Conservation (phyloP, 2,329 filamentous ascomycete species). For the Sporothrix brasiliensis region DNA sequence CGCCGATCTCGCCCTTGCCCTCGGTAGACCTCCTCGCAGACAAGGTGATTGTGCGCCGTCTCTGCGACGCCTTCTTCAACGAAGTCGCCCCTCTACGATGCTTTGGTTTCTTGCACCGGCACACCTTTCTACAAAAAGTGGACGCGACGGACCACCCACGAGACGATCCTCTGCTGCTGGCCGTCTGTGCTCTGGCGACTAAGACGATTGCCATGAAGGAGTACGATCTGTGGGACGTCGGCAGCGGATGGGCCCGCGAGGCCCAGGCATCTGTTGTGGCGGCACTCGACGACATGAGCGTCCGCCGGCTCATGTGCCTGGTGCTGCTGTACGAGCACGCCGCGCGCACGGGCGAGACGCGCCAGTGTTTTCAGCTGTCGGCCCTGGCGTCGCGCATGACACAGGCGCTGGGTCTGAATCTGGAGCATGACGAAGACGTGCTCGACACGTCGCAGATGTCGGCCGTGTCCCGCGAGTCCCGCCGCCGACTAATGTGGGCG, state of each 20-base stretch:
- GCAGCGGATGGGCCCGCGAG: constrained; percentile 15
- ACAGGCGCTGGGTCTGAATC: constrained; percentile 27
- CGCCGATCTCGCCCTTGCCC: not conserved
- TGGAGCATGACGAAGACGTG: constrained; percentile 28
- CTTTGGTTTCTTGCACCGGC: constrained; percentile 7
- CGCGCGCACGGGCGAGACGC: constrained; percentile 15
- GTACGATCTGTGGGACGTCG: constrained; percentile 7
- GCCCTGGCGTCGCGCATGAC: constrained; percentile 24
- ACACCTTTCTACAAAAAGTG: constrained; percentile 12
- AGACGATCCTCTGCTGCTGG: not conserved
- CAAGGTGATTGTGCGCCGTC: not conserved
- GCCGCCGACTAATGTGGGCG: constrained; percentile 28
- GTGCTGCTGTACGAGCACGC: constrained; percentile 27
- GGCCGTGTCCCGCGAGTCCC: constrained; percentile 15
- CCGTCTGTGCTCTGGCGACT: constrained; percentile 27
- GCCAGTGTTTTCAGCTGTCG: constrained; percentile 23
- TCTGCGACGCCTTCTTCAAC: constrained; percentile 11
- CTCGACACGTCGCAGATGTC: not conserved
- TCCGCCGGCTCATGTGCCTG: constrained; percentile 21
- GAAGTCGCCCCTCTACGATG: not conserved
- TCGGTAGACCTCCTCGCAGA: not conserved
- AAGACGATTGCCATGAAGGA: constrained; percentile 11
- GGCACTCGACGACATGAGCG: constrained; percentile 5
- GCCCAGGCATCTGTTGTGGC: not conserved
- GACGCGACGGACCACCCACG: not conserved